Percentiles rank a stretch among this genome's conserved stretches.
Conservation (phyloP, 78 protist species). For the Neovahlkampfia damariscottae region DNA sequence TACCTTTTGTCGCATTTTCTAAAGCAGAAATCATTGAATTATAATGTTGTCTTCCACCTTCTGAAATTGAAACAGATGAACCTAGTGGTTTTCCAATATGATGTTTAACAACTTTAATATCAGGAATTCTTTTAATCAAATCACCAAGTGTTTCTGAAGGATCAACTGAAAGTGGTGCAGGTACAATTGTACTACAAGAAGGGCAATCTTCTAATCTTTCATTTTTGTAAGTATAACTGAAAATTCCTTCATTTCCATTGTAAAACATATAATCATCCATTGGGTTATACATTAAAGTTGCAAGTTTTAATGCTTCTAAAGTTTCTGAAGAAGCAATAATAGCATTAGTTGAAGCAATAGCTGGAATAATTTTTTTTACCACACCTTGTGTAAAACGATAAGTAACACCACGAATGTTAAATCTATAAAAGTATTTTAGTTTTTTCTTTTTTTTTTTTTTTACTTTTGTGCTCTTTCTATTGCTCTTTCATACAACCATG, state of each 20-base stretch:
- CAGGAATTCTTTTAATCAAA: no score
- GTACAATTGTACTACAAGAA: constrained; percentile 39
- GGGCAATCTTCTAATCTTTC: constrained; percentile 57
- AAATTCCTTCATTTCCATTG: constrained; percentile 58
- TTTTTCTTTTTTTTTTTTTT: no score
- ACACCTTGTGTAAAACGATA: constrained; percentile 78
- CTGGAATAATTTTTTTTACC: constrained; percentile 92
- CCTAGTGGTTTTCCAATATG: no score
- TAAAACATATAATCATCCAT: constrained; percentile 72
- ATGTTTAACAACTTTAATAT: no score
- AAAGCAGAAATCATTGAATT: no score
- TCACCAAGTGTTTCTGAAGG: no score
- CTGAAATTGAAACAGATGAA: no score
- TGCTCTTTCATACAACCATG: constrained; percentile 71
- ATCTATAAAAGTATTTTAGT: no score
- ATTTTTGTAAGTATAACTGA: constrained; percentile 62
- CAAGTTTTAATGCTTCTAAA: constrained; percentile 78
- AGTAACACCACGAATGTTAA: constrained; percentile 89
- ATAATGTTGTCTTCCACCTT: no score
- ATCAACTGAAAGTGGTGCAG: neutral
- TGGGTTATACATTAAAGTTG: constrained; percentile 33
- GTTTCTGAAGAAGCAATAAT: constrained; percentile 84
- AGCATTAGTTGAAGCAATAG: constrained; percentile 96
- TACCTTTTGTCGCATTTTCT: no score
- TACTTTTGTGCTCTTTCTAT: constrained; percentile 63